These are phyloP conservation scores for Allium fistulosum DNA, from an alignment of 106 monocot genomes.

Conservation along the genomic window DNA sequence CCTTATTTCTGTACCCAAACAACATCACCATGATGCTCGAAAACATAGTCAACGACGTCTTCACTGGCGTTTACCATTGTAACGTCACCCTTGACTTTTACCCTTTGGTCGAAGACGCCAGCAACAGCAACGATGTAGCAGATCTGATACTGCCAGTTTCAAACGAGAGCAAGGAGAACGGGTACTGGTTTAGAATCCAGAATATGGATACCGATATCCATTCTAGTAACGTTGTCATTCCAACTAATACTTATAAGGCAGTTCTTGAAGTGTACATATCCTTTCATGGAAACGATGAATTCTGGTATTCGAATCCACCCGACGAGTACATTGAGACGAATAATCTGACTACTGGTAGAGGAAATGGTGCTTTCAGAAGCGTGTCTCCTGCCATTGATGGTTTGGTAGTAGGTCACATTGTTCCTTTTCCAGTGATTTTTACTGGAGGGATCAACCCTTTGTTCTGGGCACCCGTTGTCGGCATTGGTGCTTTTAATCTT, in stretches of 20 bases:
- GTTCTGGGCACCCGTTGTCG: conserved; percentile 65
- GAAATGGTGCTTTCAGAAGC: conserved; percentile 54
- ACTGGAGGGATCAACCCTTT: conserved; percentile 71
- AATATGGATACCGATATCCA: conserved; percentile 22
- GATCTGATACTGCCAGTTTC: conserved; percentile 64
- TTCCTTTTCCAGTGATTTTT: conserved; percentile 65
- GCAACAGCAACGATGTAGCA: conserved; percentile 25
- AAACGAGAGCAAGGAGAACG: conserved; percentile 15
- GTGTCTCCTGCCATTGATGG: conserved; percentile 40
- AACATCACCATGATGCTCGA: conserved; percentile 65
- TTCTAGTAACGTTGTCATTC: conserved; percentile 22
- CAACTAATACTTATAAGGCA: conserved; percentile 47
- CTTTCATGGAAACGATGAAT: conserved; percentile 59
- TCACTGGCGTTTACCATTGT: conserved; percentile 56
- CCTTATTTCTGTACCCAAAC: conserved; percentile 24
- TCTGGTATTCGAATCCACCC: conserved; percentile 85
- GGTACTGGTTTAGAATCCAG: conserved; percentile 71
- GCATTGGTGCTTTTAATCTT: conserved; percentile 60
- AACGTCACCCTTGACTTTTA: conserved; percentile 57
- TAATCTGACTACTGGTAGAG: conserved; percentile 52
- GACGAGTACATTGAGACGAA: conserved; percentile 45
- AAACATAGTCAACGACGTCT: conserved; percentile 48
- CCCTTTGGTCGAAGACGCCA: background rate
- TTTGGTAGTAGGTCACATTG: conserved; percentile 27
- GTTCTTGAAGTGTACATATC: conserved; percentile 69